Base-by-base conservation (phyloP, 192 early-diverging fungal genomes). In the Backusella liffmaniae region DNA sequence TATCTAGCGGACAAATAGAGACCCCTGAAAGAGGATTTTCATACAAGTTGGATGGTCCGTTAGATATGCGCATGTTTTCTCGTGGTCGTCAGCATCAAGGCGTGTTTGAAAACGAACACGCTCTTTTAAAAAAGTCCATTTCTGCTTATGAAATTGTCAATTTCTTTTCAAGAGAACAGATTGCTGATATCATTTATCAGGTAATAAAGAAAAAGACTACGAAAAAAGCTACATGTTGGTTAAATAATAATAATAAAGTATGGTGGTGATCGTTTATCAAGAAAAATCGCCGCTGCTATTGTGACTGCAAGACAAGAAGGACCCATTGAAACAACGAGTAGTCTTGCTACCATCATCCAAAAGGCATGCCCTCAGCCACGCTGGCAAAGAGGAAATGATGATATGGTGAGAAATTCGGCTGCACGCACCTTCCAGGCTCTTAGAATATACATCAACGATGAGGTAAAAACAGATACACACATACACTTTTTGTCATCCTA, bases 11-110 rank as follows among this genome's bases (percentile, higher is more conserved):
- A 49, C 93, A 94, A 29, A 79, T 95, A 36, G 88, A 88, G 71
- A 85, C 88, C 1, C 70, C 86, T 29, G 59, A 74, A 34, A 88
- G 94, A 39, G 94, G 94, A 21, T 95, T 95, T 76, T 92, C 92
- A 1, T 90, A 89, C 78, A 78, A 86, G 21, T 77, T 76, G 7
- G 89, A 92, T 46, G 91, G 90, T 5, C 91, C 91, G 9, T 77
- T 95, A 30, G 92, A 93, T 76, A 93, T 95, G 93, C 86, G 93
- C 23, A 93, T 95, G 92, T 82, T 78, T 32, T 80, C 85, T 10
- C 32, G 77, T 3, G 86, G 86, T 3, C 30, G 66, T n/a, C 35
- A 73, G 16, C 56, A 23, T 0, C 30, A 29, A 4, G 72, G 68
- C 12, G 72, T 72, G 5, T 37, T 26, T 73, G 29, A 69, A 62